Base-by-base conservation (phyloP, 176 grass and related monocot genomes). In the Carex myosuroides region DNA sequence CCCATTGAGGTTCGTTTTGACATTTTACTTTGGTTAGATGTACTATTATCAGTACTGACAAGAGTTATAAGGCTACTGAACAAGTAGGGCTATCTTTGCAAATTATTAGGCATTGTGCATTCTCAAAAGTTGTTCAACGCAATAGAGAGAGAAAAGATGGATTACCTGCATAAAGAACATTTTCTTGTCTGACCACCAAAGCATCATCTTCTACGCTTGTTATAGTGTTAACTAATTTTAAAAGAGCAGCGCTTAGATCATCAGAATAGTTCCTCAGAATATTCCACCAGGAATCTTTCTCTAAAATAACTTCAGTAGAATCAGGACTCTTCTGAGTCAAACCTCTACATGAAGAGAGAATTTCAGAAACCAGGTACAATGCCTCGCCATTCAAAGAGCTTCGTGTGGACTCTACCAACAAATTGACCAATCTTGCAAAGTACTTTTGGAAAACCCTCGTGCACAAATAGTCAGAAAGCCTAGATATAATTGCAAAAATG, bases 301-400 rank as follows among this genome's bases (percentile, higher is more conserved):
- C 84, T 84, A 67, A 84, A 87, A 70, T 89, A 87, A 90, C 65
- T 55, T 86, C 53, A 68, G 87, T 86, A 60, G 64, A 86, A 52
- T 87, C 78, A 64, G 5, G 57, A 87, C 59, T 91, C 71, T 58
- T 75, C 86, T 88, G 86, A 86, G 86, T 83, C 59, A 95, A 83
- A 87, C 84, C 88, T 93, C 84, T 94, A 87, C 86, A 98, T 4
- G 95, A 92, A 26, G 84, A 86, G 89, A 98, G 84, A 81, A 98
- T 91, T 90, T 95, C 86, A 90, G 85, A 82, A 64, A 86, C 92
- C 79, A 98, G 86, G 89, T 93, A 98, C 77, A 98, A 90, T 63
- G 88, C 92, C 79, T 89, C 91, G 72, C 83, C 85, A 80, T 95
- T 94, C 77, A 90, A 74, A 71, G 83, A 16, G 73, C 59, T 50